Conservation (phyloP, 345 rosid species). For the Eucalyptus erythrocorys region DNA sequence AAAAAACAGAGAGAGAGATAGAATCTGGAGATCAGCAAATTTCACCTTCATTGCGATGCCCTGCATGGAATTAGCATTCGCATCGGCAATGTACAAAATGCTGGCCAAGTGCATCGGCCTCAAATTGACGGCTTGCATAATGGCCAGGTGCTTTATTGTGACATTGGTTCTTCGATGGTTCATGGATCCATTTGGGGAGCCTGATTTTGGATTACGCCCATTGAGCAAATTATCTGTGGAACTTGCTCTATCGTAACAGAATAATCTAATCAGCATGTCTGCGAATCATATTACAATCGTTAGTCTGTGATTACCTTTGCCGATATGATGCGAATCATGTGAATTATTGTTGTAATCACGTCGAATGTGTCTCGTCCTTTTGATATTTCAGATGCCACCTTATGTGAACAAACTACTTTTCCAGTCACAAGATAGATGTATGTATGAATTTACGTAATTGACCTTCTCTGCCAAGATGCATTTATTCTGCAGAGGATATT, state of each 20-base stretch:
- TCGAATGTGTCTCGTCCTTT: not conserved
- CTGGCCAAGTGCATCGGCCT: not conserved
- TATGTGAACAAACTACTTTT: not conserved
- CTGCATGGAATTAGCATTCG: not conserved
- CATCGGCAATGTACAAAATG: not conserved
- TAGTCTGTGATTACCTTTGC: not conserved
- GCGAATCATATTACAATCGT: rapidly evolving
- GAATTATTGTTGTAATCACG: not conserved
- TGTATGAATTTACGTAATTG: not conserved
- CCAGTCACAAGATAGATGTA: not conserved
- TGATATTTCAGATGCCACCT: not conserved
- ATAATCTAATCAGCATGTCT: not conserved
- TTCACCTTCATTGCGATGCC: not conserved
- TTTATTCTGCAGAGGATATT: not conserved
- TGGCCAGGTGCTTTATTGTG: not conserved
- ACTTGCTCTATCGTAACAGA: not conserved
- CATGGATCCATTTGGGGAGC: not conserved
- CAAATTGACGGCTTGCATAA: not conserved
- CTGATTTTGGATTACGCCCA: not conserved
- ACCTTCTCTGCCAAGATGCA: not conserved
- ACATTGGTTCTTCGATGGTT: not conserved
- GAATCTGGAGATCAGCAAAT: not conserved
- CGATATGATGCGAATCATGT: not conserved
- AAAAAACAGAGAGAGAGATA: too few species aligned
- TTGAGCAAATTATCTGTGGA: not conserved